Base-by-base conservation (phyloP, 148 eudicot species). In the Rhododendron simsii region DNA sequence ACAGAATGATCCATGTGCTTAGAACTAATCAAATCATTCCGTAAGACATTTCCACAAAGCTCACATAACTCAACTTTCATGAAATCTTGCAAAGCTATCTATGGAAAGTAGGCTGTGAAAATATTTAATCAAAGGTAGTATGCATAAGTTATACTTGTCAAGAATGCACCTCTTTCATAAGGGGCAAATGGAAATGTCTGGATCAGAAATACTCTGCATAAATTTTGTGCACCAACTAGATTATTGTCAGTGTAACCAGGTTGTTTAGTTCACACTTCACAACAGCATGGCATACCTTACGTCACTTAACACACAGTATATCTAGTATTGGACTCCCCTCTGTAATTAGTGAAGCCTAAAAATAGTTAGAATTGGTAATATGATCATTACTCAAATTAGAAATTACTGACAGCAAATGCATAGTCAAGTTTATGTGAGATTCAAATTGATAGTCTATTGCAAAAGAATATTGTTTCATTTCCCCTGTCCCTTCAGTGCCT, bases 121-220 rank as follows among this genome's bases (percentile, higher is more conserved):
- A 47, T 26, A 80, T 48, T 23, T 48, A 51, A n/a, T 79, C 20
- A 14, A 79, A 80, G 23, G 9, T 55, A 50, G 26, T 23, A 79
- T 79, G 45, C 45, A 5, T 16, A 23, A 81, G 20, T 16, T 53
- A 51, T 53, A 51, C 4, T 80, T 44, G 59, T 45, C 35, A 78
- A 45, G n/a, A 21, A 45, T 41, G 4, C 28, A 39, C 13, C 51
- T 44, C 18, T 26, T 48, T 80, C 6, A 50, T 30, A 10, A 78
- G 55, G 41, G 30, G 82, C 59, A 50, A 80, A 48, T 44, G 82
- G 51, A 78, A 80, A 80, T 26, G 59, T 50, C 59, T 78, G 82
- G 23, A 80, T 50, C 18, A 26, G 63, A 50, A 26, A 11, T 45
- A 45, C 28, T 23, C 53, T 44, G 82, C 81, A 79, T 61, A 48